Base-by-base conservation (phyloP, 129 eudicot genomes). In the Flaveria robusta region DNA sequence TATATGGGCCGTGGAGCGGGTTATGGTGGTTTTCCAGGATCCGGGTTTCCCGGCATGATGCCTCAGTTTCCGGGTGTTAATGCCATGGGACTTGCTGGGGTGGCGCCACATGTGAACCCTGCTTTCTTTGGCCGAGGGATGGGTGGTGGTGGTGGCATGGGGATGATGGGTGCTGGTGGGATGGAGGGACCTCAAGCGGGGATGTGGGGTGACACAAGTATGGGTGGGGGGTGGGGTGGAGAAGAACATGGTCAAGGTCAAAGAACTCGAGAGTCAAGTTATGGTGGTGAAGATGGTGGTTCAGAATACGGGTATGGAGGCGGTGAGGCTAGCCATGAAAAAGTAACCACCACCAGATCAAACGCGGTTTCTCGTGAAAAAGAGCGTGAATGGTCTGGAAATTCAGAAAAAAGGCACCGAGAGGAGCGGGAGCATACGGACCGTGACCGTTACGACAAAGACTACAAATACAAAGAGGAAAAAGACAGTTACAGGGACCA, bases 81-180 rank as follows among this genome's bases (percentile, higher is more conserved):
- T 59, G 55, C 96, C 1, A 92, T 92, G 97, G 97, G 97, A 69
- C 85, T 89, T 66, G 91, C 91, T 76, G 97, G 96, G 74, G 96
- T 92, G 74, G 96, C 97, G 46, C 97, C 97, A 68, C 97, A 92
- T 81, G 93, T 92, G 62, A 92, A 92, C 81, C 97, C 97, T 60
- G 97, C 97, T 2, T 92, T 92, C 74, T 92, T 92, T 50, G 91
- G 87, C 55, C 82, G 96, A 20, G 96, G 93, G 41, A 92, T 92
- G 97, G 90, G 83, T 50, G 85, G 97, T 42, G 85, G 97, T 42
- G 91, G 92, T 52, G 59, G 59, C 16, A 91, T 91, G 96, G 88
- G 90, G 37, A 91, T 91, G 97, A 88, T 89, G 97, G 92, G 91
- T 72, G 26, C 79, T 26, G 81, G 72, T 27, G 96, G 96, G 39